A percentile compares a stretch with the other conserved stretches of the same genome.
Conservation (phyloP, 1,284 basidiomycete species). For the Microstroma glucosiphilum region DNA sequence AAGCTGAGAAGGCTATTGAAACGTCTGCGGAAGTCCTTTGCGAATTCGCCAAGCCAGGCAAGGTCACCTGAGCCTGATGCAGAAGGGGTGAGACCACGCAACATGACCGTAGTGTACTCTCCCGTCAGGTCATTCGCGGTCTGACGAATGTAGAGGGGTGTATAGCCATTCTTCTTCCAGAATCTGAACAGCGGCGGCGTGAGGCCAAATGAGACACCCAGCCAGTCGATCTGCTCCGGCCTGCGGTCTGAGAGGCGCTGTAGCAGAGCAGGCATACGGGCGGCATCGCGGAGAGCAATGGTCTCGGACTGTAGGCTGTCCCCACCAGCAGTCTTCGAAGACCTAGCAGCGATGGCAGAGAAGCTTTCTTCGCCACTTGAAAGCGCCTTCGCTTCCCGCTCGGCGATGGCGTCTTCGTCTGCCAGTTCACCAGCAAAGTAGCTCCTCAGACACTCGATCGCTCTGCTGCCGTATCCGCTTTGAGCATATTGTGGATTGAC, state of each 20-base stretch:
- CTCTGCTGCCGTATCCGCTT: slow-evolving; percentile 96
- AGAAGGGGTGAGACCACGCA: slow-evolving; percentile 15
- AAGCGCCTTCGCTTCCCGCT: slow-evolving; percentile 53
- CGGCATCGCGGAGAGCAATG: slow-evolving; percentile 65
- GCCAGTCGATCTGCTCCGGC: slow-evolving; percentile 85
- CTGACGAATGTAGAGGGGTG: slow-evolving; percentile 87
- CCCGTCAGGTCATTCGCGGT: slow-evolving; percentile 91
- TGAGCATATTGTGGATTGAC: slow-evolving; percentile 88
- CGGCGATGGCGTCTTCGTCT: slow-evolving; percentile 59
- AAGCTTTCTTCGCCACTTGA: slow-evolving; percentile 16
- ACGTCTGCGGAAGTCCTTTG: slow-evolving; percentile 85
- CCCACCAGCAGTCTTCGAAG: slow-evolving; percentile 1
- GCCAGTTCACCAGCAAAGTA: slow-evolving; percentile 86
- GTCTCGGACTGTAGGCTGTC: slow-evolving; percentile 22
- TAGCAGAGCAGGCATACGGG: slow-evolving; percentile 84
- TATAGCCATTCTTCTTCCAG: slow-evolving; percentile 89
- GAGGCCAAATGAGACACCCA: slow-evolving; percentile 93
- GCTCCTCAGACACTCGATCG: slow-evolving; percentile 74
- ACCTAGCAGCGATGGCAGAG: slow-evolving; percentile 13
- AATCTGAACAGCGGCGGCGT: slow-evolving; percentile 85
- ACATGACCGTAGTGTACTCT: slow-evolving; percentile 78
- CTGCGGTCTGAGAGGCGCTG: slow-evolving; percentile 82
- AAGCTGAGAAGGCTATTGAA: slow-evolving; percentile 85
- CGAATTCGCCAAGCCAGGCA: slow-evolving; percentile 81
- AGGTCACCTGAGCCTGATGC: slow-evolving; percentile 42